phyloP scores from a whole-genome alignment of 257 asterid species.

The Fraxinus excelsior region DNA sequence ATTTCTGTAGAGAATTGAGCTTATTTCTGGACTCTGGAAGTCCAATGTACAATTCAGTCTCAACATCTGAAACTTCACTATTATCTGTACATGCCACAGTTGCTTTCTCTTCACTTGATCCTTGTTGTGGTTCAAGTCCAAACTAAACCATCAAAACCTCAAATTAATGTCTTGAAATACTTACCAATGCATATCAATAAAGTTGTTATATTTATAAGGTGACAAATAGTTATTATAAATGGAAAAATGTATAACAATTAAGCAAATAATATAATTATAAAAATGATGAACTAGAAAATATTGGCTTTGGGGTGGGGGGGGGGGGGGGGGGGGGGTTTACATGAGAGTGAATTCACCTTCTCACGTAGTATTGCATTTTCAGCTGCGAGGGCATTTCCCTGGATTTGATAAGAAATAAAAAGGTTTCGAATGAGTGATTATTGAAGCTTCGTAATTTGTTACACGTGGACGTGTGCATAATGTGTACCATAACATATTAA shows the following conservation, averaged over 20 bases:
- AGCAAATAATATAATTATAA: too few species aligned
- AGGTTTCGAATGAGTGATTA: neutral
- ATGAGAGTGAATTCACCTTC: conserved; percentile 61
- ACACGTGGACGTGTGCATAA: neutral
- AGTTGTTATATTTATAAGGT: neutral
- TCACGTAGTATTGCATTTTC: conserved; percentile 68
- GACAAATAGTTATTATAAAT: neutral
- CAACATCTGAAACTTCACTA: conserved; percentile 79
- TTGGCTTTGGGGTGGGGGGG: too few species aligned
- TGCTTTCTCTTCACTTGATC: conserved; percentile 41
- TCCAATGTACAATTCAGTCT: conserved; percentile 85
- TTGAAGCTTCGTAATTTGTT: neutral
- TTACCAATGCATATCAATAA: neutral
- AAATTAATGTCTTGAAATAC: neutral
- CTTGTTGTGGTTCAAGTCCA: conserved; percentile 33
- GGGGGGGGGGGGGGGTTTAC: too few species aligned
- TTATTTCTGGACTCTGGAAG: conserved; percentile 63
- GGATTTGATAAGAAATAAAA: conserved; percentile 14
- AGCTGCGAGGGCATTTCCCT: conserved; percentile 77
- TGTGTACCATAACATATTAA: too few species aligned
- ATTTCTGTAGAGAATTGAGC: conserved; percentile 23
- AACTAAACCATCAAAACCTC: conserved; percentile 32
- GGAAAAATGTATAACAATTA: too few species aligned
- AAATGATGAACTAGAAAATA: too few species aligned
- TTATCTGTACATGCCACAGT: conserved; percentile 39